Evolutionary conservation across 805 yeast genomes (phyloP).

Genomic region (Jamesozyma gamospora): DNA sequence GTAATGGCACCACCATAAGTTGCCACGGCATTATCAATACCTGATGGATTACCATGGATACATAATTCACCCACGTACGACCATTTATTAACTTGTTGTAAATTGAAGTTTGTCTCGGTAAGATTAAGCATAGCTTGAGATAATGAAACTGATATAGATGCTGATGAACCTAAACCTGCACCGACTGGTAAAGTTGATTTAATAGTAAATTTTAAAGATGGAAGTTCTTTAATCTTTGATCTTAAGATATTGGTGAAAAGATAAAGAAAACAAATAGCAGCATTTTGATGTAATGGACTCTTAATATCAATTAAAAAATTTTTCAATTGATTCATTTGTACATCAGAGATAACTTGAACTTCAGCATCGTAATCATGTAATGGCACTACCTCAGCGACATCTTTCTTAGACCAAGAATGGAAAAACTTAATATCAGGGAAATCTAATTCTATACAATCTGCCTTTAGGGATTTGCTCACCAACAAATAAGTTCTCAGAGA

Average conservation of each 20-base stretch:
- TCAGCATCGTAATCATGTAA: neutral
- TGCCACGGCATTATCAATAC: constrained; percentile 94
- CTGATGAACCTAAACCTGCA: constrained; percentile 94
- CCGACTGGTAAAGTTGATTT: constrained; percentile 88
- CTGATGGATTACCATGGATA: constrained; percentile 93
- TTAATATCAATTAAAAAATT: constrained; percentile 11
- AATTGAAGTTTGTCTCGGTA: constrained; percentile 20
- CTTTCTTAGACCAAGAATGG: constrained; percentile 44
- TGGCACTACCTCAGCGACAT: neutral
- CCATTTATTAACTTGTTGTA: constrained; percentile 70
- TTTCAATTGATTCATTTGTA: neutral
- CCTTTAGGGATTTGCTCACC: constrained; percentile 27
- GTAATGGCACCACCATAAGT: constrained; percentile 92
- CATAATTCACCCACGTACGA: constrained; percentile 90
- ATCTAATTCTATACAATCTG: constrained; percentile 43
- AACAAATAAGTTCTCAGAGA: constrained; percentile 74
- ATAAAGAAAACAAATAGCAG: constrained; percentile 79
- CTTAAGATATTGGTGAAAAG: constrained; percentile 62
- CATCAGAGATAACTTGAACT: neutral
- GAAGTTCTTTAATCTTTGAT: constrained; percentile 12
- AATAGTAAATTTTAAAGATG: constrained; percentile 51
- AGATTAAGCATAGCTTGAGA: constrained; percentile 56
- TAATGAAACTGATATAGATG: constrained; percentile 77
- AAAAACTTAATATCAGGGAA: constrained; percentile 75
- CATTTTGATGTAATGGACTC: constrained; percentile 55